Conservation (phyloP, 352 stramenopile species). For the Globisporangium okanoganense region DNA sequence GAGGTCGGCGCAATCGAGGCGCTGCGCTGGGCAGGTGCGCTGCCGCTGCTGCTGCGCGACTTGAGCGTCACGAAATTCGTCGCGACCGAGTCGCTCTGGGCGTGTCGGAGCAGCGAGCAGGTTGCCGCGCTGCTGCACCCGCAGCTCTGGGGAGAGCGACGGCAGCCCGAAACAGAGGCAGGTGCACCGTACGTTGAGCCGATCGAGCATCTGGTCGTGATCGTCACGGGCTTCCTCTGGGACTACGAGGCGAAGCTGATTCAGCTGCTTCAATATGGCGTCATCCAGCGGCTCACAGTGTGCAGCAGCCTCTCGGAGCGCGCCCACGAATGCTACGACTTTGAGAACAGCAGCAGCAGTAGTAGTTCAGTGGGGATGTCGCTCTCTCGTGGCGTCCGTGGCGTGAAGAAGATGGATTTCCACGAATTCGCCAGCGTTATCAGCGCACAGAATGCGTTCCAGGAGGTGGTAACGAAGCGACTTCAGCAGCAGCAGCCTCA, state of each 20-base stretch:
- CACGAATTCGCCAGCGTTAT: constrained; percentile 36
- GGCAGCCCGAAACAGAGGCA: neutral
- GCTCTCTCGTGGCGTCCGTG: constrained; percentile 12
- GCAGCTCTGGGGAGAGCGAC: neutral
- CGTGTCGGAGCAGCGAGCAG: constrained; percentile 16
- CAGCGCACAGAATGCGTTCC: constrained; percentile 13
- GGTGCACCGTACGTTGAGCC: constrained; percentile 9
- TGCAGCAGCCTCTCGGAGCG: constrained; percentile 66
- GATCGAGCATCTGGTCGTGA: constrained; percentile 42
- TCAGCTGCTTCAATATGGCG: constrained; percentile 32
- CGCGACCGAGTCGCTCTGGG: constrained; percentile 28
- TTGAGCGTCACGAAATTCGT: constrained; percentile 52
- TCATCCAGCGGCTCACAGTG: constrained; percentile 41
- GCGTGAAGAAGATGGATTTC: constrained; percentile 42
- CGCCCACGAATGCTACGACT: constrained; percentile 68
- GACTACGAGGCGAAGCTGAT: constrained; percentile 40
- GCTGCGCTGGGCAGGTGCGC: constrained; percentile 58
- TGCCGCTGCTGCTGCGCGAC: constrained; percentile 65
- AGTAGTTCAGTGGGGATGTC: constrained; percentile 4
- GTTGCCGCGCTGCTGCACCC: constrained; percentile 22
- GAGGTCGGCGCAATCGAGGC: constrained; percentile 57
- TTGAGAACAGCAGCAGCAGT: constrained; percentile 20
- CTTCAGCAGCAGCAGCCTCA: neutral
- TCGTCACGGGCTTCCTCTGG: constrained; percentile 62
- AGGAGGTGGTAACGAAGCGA: constrained; percentile 2